Evolutionary conservation across 2,329 filamentous ascomycete genomes (phyloP).

Genomic region (Polychaeton citri): DNA sequence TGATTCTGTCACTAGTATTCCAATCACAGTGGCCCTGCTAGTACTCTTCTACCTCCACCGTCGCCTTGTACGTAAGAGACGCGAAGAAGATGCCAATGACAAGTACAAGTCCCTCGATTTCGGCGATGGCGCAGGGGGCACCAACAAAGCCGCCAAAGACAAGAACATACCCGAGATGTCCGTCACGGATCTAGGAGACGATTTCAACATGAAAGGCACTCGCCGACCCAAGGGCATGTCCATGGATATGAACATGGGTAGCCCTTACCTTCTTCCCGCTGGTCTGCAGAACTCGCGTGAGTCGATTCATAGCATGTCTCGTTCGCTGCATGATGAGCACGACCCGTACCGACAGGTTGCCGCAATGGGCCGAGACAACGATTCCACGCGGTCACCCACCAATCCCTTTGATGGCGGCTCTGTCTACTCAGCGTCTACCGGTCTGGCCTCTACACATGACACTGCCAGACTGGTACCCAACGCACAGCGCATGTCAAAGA

Average conservation of each 20-base stretch:
- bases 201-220: conserved; percentile 5
- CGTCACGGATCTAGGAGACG: conserved; percentile 33
- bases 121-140: conserved; percentile 49
- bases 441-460: conserved; percentile 26
- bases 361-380: conserved; percentile 39
- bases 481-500: conserved; percentile 41
- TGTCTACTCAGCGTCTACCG: conserved; percentile 37
- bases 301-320: conserved; percentile 74
- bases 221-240: conserved; percentile 38
- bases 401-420: conserved; percentile 27
- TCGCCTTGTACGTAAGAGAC: conserved; percentile 57
- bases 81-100: conserved; percentile 68
- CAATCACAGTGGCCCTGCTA: conserved; percentile 51
- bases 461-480: conserved; percentile 42
- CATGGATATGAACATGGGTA: conserved; percentile 56
- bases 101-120: conserved; percentile 89
- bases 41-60: conserved; percentile 68
- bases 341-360: conserved; percentile 67
- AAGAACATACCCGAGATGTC: conserved; percentile 38
- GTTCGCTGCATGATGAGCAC: conserved; percentile 58
- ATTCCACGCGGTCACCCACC: conserved; percentile 8
- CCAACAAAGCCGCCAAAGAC: conserved; percentile 28
- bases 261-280: conserved; percentile 87
- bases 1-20: conserved; percentile 47
- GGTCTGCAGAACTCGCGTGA: conserved; percentile 66